A percentile compares a stretch with the other conserved stretches of the same genome.
These are phyloP conservation scores for Leishmania gerbilli DNA, from an alignment of 208 protist species.

Conservation along the genomic window DNA sequence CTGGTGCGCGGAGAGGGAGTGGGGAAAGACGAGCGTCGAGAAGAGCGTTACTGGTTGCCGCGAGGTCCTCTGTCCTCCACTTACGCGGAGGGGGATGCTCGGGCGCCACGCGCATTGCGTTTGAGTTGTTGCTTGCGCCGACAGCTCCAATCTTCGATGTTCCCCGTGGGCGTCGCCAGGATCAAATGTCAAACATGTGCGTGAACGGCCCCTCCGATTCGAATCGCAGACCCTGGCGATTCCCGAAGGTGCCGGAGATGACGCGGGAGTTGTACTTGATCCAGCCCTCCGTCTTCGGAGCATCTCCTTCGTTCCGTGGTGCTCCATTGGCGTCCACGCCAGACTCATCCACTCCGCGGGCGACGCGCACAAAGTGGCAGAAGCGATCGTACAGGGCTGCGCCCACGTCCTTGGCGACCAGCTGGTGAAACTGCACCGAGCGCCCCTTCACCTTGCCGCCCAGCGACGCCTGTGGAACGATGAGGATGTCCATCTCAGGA, in stretches of 20 bases:
- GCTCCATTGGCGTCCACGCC: conserved; percentile 57
- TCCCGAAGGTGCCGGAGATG: conserved; percentile 82
- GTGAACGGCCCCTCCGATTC: conserved; percentile 85
- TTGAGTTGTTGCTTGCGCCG: background rate
- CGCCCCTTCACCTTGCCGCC: conserved; percentile 85
- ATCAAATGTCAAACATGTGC: conserved; percentile 80
- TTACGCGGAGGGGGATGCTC: background rate
- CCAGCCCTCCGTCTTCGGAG: conserved; percentile 30
- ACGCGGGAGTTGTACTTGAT: conserved; percentile 55
- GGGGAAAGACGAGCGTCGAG: background rate
- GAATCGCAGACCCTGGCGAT: conserved; percentile 74
- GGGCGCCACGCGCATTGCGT: background rate
- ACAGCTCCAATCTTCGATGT: conserved; percentile 1
- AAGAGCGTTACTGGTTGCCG: background rate
- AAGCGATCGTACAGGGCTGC: conserved; percentile 62
- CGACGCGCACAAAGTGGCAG: conserved; percentile 54
- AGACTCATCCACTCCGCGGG: conserved; percentile 47
- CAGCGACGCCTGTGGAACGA: conserved; percentile 87
- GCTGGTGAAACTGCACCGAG: conserved; percentile 79
- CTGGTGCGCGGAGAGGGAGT: background rate
- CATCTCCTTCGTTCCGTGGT: conserved; percentile 19
- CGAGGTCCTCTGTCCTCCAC: background rate
- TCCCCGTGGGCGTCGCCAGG: background rate
- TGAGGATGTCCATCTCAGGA: conserved; percentile 67
- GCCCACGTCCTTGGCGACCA: conserved; percentile 64